Percentiles rank a stretch among this genome's conserved stretches.
Conservation (phyloP, 2,329 filamentous ascomycete species). For the Fusarium sublunatum region DNA sequence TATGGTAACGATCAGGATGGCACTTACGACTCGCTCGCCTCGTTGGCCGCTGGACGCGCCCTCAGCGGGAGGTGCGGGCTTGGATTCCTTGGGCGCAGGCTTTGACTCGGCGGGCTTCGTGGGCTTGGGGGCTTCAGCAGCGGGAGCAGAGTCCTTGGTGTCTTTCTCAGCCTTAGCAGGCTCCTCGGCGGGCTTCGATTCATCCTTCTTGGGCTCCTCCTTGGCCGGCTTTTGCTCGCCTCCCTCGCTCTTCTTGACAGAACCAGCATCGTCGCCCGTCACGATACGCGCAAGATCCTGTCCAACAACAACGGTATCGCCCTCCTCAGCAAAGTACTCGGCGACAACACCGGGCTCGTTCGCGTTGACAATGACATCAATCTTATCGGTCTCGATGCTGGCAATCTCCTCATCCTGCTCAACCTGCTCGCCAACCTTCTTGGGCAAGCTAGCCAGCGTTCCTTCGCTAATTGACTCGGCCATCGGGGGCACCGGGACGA, state of each 20-base stretch:
- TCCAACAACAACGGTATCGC: slow-evolving; percentile 49
- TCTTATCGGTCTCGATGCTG: slow-evolving; percentile 52
- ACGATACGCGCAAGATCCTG: slow-evolving; percentile 48
- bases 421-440: slow-evolving; percentile 48
- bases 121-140: slow-evolving; percentile 26
- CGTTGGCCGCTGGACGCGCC: slow-evolving; percentile 21
- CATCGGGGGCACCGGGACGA: slow-evolving; percentile 48
- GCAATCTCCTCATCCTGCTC: slow-evolving; percentile 50
- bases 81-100: slow-evolving; percentile 31
- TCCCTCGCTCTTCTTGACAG: slow-evolving; percentile 34
- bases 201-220: slow-evolving; percentile 38
- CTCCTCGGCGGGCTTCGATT: slow-evolving; percentile 29
- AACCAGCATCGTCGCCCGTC: slow-evolving; percentile 40
- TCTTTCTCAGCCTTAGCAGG: slow-evolving; percentile 28
- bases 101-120: slow-evolving; percentile 34
- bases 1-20: fast-evolving
- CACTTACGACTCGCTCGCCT: slow-evolving; percentile 40
- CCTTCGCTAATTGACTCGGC: slow-evolving; percentile 51
- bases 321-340: slow-evolving; percentile 49
- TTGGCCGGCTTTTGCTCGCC: slow-evolving; percentile 32
- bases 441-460: slow-evolving; percentile 43
- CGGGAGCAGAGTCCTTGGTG: slow-evolving; percentile 24
- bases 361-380: slow-evolving; percentile 48
- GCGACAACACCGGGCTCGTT: slow-evolving; percentile 43
- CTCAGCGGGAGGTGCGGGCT: slow-evolving; percentile 20